Base-by-base conservation (phyloP, 2,329 filamentous ascomycete species). In the Alternaria alternata region DNA sequence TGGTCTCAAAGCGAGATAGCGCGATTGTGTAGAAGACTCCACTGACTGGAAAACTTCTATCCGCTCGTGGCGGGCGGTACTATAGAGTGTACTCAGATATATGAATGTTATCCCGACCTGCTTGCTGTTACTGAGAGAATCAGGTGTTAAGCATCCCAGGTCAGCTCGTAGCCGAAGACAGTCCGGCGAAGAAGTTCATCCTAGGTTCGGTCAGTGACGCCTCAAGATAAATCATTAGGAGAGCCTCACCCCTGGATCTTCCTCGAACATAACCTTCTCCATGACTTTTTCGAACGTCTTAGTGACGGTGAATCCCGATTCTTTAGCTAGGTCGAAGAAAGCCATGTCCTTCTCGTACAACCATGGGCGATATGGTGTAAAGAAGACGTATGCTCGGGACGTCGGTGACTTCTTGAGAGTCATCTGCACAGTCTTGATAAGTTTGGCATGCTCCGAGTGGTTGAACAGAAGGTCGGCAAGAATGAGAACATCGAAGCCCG, bases 311-410 rank as follows among this genome's bases (percentile, higher is more conserved):
- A 97, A 91, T 0, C 93, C 93, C 49, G 83, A 84, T 52, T 87
- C 86, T 60, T 87, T 83, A 5, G 90, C 91, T 58, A 93, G 73
- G 49, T 93, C 91, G 74, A 97, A 97, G 81, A 97, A 97, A 4
- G 86, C 87, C 75, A 96, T 83, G 72, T 97, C 95, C 78, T 93
- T 91, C 64, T 93, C 86, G 70, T 91, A 84, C 73, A 97, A 82
- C 94, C 94, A 97, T 1, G 94, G 94, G 64, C 95, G 85, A 80
- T 98, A 97, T 20, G 92, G 94, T 0, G 94, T 96, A 81, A 97
- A 98, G 78, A 97, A 96, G 7, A 97, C 93, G 70, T 94, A 86
- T 2, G 93, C 93, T 54, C 84, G 85, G 49, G 89, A 87, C 2
- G 81, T 81, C 4, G 76, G 70, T 4, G 81, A 78, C 62, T 81